Conservation (phyloP, 2,329 filamentous ascomycete genomes). For the Clarireedia paspali region DNA sequence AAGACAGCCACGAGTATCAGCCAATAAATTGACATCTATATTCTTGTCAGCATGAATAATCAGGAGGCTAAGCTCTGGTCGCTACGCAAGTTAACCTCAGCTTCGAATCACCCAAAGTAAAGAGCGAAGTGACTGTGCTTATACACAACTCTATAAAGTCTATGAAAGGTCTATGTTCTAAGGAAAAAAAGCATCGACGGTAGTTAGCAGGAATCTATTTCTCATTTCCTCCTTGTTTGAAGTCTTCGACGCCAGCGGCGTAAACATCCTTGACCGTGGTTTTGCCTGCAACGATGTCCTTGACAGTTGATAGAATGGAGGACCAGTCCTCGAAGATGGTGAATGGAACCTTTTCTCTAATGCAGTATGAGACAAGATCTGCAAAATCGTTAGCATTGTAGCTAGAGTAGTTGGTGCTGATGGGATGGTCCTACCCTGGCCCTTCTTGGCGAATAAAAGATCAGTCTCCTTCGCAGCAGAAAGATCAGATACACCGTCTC, state of each 20-base stretch:
- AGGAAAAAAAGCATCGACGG: neutral
- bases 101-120: too few species aligned
- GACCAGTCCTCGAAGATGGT: constrained; percentile 81
- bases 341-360: constrained; percentile 76
- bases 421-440: constrained; percentile 54
- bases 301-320: constrained; percentile 66
- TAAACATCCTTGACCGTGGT: constrained; percentile 65
- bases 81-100: too few species aligned
- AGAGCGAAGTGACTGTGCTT: neutral
- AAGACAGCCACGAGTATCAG: neutral
- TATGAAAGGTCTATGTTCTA: constrained; percentile 10
- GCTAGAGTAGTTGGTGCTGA: neutral
- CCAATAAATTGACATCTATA: neutral
- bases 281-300: constrained; percentile 69
- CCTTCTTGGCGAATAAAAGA: constrained; percentile 86
- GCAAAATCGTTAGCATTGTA: constrained; percentile 6
- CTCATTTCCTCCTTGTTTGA: constrained; percentile 15
- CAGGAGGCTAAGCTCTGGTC: too few species aligned
- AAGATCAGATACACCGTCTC: constrained; percentile 87
- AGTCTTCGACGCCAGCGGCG: constrained; percentile 24
- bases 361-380: constrained; percentile 86
- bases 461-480: constrained; percentile 91
- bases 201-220: constrained; percentile 4
- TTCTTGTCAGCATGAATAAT: neutral
- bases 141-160: neutral